Base-by-base conservation (phyloP, 1,284 basidiomycete genomes). In the Chalciporus sp. region DNA sequence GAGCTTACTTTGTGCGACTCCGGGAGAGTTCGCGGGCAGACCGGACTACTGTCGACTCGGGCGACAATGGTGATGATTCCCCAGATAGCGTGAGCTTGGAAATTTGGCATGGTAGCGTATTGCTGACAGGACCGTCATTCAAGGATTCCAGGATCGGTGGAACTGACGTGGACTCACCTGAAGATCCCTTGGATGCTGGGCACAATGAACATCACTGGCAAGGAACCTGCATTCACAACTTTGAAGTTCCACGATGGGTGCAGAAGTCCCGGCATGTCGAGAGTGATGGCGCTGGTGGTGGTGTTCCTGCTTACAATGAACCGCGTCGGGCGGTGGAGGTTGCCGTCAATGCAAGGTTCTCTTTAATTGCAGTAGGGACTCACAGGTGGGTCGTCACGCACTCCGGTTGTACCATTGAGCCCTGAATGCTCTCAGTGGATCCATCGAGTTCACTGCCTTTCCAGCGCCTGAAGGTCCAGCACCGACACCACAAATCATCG, bases 341-440 rank as follows among this genome's bases (percentile, higher is more conserved):
- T 16, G 84, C 88, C 2, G 77, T 95, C 59, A 98, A 98, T 65
- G 78, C 80, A 17, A 88, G 85, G 61, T 94, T 98, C 65, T 95
- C 93, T 28, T 70, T 96, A 47, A 78, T 94, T 42, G 92, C 94
- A 1, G 77, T 95, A 19, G 95, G 95, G 2, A 89, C 88, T 12
- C 75, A 79, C 20, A 81, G 86, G 87, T 91, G 54, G 58, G 70
- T 53, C 40, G 44, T 58, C 17, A 40, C 37, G 31, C 52, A 4
- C 49, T 12, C 23, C 11, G 27, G 5, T 46, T 49, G 51, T 17
- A 17, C 31, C 45, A 5, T 47, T 56, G 41, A 43, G 26, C 20
- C 46, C 40, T 51, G 26, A 39, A 59, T 47, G 5, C 47, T 35
- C 42, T 19, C 51, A 88, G 85, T 53, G 88, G 87, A 17, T 74